phyloP scores from a whole-genome alignment of 2,329 filamentous ascomycete species.

The Fonsecaea nubica region DNA sequence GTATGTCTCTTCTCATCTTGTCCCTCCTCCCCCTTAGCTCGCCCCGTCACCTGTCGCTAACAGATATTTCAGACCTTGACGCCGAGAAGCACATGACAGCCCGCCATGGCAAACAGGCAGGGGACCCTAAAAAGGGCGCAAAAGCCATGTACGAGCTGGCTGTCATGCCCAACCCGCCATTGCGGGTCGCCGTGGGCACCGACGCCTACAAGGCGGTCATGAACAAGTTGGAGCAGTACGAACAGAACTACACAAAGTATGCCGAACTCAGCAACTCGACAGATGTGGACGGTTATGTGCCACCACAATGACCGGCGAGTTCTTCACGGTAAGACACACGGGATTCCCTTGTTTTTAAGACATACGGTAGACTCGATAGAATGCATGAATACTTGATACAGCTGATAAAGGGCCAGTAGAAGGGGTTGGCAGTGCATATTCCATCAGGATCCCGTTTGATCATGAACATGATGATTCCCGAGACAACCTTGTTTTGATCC shows the following conservation, averaged over 20 bases:
- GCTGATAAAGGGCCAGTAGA: background rate
- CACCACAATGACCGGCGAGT: background rate
- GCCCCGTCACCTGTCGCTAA: background rate
- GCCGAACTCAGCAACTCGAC: conserved; percentile 36
- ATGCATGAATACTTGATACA: background rate
- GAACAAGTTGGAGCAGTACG: conserved; percentile 38
- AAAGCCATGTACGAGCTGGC: conserved; percentile 45
- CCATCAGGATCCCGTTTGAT: no score
- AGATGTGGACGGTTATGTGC: conserved; percentile 36
- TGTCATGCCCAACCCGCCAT: conserved; percentile 35
- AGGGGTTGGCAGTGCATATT: background rate
- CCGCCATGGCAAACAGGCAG: conserved; percentile 42
- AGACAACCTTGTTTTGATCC: background rate
- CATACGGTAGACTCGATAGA: background rate
- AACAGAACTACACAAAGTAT: conserved; percentile 37
- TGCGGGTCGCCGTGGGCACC: conserved; percentile 36
- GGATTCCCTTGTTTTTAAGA: background rate
- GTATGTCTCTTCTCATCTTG: conserved; percentile 14
- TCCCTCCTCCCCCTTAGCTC: conserved; percentile 9
- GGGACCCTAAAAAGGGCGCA: conserved; percentile 44
- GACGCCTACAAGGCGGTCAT: conserved; percentile 39
- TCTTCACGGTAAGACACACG: background rate
- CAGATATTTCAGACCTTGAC: conserved; percentile 34
- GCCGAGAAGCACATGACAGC: conserved; percentile 34
- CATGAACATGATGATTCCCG: background rate